Evolutionary conservation across 2,329 filamentous ascomycete species (phyloP), one percentile per base, ranked within the genome.

Genomic region (Beauveria sp.): DNA sequence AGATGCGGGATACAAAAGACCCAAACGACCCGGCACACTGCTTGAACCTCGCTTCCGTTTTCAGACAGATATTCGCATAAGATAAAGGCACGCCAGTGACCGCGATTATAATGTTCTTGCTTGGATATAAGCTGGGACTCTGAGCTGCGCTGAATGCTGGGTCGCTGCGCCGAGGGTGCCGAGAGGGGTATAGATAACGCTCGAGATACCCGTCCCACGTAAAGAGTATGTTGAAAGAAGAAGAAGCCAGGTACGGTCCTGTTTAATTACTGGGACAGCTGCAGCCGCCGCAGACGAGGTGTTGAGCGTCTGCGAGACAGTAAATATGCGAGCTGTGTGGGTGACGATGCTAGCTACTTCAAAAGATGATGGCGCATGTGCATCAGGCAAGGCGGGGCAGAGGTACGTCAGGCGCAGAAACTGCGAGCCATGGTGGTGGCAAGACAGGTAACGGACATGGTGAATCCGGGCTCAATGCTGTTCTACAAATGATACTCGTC

Each of bases 361-460:
- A 41, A 30, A 16, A 24, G 40, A n/a, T 40, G 46, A n/a, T 60
- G 57, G 43, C 50, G 48, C 50, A n/a, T 50, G 50, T 30, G 34
- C 43, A 44, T 43, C 48, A 44, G 52, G 59, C 46, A 47, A 59
- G 61, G 61, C 55, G 61, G 61, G 61, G 61, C 55, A 59, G 26
- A 28, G 43, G 57, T 59, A 54, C 55, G 51, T 62, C 55, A 62
- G 61, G 48, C 48, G 48, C 43, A 53, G 61, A 14, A 24, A 16
- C 40, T 44, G 41, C 43, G 10, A 48, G n/a, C 54, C 26, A 46
- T 46, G 41, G 26, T 12, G 41, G 24, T 20, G 43, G 18, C 9
- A 46, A 34, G 44, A 26, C 10, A 12, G 20, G 20, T 34, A 5
- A 34, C 30, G 30, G 30, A 14, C 22, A 47, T 24, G 22, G 10